Percentiles rank a stretch among this genome's conserved stretches.
Evolutionary conservation across 2,329 filamentous ascomycete species (phyloP).

Genomic region (Monosporascus cannonballus): DNA sequence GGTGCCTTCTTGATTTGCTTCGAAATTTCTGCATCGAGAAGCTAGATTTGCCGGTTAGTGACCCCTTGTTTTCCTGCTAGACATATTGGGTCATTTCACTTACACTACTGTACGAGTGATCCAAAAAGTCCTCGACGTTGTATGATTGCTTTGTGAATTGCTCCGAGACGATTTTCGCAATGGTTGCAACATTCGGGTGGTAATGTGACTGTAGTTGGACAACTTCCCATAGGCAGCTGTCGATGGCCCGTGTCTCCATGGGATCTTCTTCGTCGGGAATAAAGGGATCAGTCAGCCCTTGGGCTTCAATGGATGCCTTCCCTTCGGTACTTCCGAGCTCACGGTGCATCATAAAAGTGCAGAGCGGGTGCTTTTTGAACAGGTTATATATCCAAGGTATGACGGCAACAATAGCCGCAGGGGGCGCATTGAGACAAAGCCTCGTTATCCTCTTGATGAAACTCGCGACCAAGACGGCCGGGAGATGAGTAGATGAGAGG

Average conservation of each 20-base stretch:
- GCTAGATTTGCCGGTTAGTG: conserved; percentile 41
- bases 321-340: conserved; percentile 53
- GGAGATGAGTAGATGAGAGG: conserved; percentile 84
- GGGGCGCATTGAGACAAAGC: conserved; percentile 80
- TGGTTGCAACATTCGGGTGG: conserved; percentile 91
- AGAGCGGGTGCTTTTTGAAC: conserved; percentile 80
- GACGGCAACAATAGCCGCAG: conserved; percentile 80
- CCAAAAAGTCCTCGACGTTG: conserved; percentile 93
- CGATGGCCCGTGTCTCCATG: conserved; percentile 78
- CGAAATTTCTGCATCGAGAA: conserved; percentile 76
- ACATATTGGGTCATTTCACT: conserved; percentile 27
- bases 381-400: conserved; percentile 95
- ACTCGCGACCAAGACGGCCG: conserved; percentile 82
- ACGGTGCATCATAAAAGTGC: conserved; percentile 94
- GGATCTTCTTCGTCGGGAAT: conserved; percentile 70
- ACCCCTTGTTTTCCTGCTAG: not conserved
- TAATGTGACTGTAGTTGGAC: conserved; percentile 88
- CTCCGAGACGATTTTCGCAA: conserved; percentile 89
- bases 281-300: conserved; percentile 68
- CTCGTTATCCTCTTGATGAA: conserved; percentile 92
- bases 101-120: conserved; percentile 83
- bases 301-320: conserved; percentile 53
- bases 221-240: conserved; percentile 92
- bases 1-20: conserved; percentile 82
- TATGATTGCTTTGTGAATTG: conserved; percentile 96